Percentiles rank a stretch among this genome's conserved stretches.
phyloP scores from a whole-genome alignment of 2,329 filamentous ascomycete species.

The Dactylonectria macrodidyma region DNA sequence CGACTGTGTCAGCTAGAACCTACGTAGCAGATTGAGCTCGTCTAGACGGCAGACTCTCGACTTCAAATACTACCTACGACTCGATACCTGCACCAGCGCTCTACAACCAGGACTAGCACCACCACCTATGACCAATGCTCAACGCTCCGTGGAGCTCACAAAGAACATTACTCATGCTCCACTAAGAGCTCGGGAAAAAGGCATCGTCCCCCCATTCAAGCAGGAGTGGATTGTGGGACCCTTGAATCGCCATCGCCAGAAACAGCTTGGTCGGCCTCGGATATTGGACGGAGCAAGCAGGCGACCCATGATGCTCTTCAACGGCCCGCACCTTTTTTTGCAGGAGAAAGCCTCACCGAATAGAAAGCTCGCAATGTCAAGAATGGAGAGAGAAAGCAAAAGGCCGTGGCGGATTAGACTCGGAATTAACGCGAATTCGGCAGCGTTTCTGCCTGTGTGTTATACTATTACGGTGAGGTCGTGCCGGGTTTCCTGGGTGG shows the following conservation, averaged over 20 bases:
- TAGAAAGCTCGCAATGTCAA: too few relatives aligned
- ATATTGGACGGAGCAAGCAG: conserved; percentile 20
- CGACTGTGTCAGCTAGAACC: neutral
- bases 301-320: conserved; percentile 1
- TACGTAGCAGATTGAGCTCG: neutral
- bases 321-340: neutral
- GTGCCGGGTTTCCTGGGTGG: neutral
- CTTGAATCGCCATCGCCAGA: neutral
- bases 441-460: neutral
- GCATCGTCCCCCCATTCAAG: conserved; percentile 1
- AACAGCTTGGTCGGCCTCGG: conserved; percentile 14
- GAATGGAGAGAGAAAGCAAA: neutral
- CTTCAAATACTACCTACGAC: conserved; percentile 19
- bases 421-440: conserved; percentile 11
- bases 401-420: conserved; percentile 23
- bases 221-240: conserved; percentile 5
- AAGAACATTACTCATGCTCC: conserved; percentile 25
- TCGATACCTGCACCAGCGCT: neutral
- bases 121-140: neutral
- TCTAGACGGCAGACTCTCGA: conserved; percentile 4
- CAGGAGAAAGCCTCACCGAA: too few relatives aligned
- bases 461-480: neutral
- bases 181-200: neutral
- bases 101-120: neutral
- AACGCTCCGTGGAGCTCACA: conserved; percentile 23